Conservation (phyloP, 192 early-diverging fungal species). For the Coemansia sp. region DNA sequence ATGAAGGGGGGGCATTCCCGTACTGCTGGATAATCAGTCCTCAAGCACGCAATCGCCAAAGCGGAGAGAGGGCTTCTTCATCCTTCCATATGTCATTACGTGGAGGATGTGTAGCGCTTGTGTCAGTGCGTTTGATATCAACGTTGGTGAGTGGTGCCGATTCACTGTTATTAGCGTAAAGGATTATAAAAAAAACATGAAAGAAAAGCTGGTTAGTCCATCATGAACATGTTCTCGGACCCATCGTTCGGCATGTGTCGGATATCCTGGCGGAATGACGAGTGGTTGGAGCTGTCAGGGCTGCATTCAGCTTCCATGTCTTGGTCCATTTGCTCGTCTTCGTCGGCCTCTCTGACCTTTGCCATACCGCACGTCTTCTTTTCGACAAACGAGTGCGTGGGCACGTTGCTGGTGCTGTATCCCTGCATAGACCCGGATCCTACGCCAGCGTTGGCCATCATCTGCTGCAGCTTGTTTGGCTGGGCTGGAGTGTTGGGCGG, state of each 20-base stretch:
- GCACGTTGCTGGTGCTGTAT: constrained; percentile 22
- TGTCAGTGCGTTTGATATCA: not conserved
- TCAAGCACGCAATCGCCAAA: not conserved
- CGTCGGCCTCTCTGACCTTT: constrained; percentile 22
- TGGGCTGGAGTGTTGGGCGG: constrained; percentile 43
- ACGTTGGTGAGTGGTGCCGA: not conserved
- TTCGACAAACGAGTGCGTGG: constrained; percentile 30
- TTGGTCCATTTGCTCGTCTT: constrained; percentile 20
- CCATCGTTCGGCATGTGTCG: constrained; percentile 17
- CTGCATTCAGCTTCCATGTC: constrained; percentile 19
- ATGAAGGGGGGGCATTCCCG: not conserved
- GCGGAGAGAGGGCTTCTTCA: not conserved
- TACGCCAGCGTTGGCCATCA: constrained; percentile 18
- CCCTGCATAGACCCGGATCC: not conserved
- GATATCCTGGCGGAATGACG: constrained; percentile 21
- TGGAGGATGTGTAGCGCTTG: constrained; percentile 1
- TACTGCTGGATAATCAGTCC: not conserved
- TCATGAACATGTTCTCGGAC: constrained; percentile 29
- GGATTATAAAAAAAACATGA: not conserved
- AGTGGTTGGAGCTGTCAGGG: constrained; percentile 21
- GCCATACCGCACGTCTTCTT: constrained; percentile 21
- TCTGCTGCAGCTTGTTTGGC: constrained; percentile 25
- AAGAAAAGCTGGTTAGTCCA: constrained; percentile 25
- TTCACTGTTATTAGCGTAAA: not conserved
- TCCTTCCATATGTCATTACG: not conserved